Base-by-base conservation (phyloP, 2,329 filamentous ascomycete genomes). In the Clonostachys chloroleuca region DNA sequence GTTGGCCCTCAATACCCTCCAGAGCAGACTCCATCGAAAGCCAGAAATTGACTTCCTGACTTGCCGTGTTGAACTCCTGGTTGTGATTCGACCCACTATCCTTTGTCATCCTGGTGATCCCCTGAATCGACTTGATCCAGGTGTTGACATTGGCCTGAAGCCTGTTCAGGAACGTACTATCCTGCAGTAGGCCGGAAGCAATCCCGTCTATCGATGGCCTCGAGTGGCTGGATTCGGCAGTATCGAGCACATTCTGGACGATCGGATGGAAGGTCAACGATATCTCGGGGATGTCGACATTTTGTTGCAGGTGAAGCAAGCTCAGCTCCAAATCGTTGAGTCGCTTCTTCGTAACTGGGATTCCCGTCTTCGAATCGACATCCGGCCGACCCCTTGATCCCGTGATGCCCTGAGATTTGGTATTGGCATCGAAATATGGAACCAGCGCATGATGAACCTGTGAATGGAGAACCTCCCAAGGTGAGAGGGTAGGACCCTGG, bases 11-110 rank as follows among this genome's bases (percentile, higher is more conserved):
- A 50, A 99, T 96, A 30, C 87, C 87, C 64, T 96, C 92, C 53
- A 99, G 70, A 5, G 92, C 89, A 14, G 86, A 87, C 67, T 99
- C 95, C 88, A 99, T 96, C 3, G 91, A 95, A 44, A 99, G 68
- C 94, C 94, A 99, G 62, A 99, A 99, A 66, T 96, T 96, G 66
- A 99, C 96, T 67, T 99, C 94, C 65, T 97, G 94, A 48, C 89
- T 92, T 34, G 94, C 94, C 18, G 91, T 95, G 56, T 69, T 73
- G 49, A 74, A 72, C 48, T 74, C 70, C 51, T 72, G 70, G 47
- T 65, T 68, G 34, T 33, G 40, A 35, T 17, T 20, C 17, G 44
- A 13, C 78, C 54, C 80, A 77, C 64, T 85, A 58, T 99, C 94
- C 59, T 91, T 84, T 39, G 90, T 89, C 74, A 96, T 87, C 69